These are phyloP conservation scores for Neltuma alba DNA, from an alignment of 306 rosid genomes.

Conservation along the genomic window DNA sequence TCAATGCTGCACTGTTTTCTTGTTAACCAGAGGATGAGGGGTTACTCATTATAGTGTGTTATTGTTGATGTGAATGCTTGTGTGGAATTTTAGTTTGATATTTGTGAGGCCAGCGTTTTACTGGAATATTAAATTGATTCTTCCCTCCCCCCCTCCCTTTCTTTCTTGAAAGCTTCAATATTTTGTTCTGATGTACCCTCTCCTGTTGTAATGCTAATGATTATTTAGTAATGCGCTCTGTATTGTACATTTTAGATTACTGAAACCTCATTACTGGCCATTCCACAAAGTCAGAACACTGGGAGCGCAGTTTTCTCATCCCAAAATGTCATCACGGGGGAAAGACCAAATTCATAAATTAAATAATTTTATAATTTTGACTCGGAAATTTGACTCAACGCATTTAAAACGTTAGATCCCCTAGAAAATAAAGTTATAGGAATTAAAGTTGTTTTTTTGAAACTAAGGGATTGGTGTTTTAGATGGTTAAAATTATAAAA, in stretches of 20 bases:
- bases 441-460: no score
- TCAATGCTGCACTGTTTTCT: slow-evolving; percentile 20
- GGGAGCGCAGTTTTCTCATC: not conserved
- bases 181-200: slow-evolving; percentile 24
- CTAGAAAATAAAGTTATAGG: no score
- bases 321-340: no score
- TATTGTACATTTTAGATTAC: not conserved
- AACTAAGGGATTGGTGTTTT: no score
- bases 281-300: not conserved
- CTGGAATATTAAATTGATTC: slow-evolving; percentile 28
- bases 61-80: slow-evolving; percentile 34
- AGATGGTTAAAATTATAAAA: no score
- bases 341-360: no score
- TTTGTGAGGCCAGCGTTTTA: slow-evolving; percentile 29
- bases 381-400: no score
- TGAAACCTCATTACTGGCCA: not conserved
- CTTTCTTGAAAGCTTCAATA: not conserved
- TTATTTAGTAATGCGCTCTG: slow-evolving; percentile 23
- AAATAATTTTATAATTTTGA: no score
- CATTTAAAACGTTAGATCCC: no score
- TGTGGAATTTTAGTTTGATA: slow-evolving; percentile 25
- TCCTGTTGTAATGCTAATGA: slow-evolving; percentile 26
- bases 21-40: slow-evolving; percentile 18
- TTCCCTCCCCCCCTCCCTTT: not conserved
- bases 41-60: slow-evolving; percentile 14